Evolutionary conservation across 345 rosid species (phyloP), one percentile per base, ranked within the genome.

Genomic region (Ceriops tagal): DNA sequence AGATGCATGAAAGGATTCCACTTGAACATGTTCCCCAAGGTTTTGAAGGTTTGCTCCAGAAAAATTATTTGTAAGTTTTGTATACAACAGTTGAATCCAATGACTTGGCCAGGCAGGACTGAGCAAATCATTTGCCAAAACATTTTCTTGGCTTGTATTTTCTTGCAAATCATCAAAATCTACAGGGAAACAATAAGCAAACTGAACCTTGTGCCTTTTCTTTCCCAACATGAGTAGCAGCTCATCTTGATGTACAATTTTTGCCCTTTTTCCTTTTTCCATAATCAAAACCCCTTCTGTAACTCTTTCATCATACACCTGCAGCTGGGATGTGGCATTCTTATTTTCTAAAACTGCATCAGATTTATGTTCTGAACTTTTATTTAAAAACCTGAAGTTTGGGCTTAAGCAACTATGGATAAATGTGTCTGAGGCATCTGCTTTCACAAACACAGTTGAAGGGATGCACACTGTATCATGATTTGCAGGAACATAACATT

Each of bases 171-270:
- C 73, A 20, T 75, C 79, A 26, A 9, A 28, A 13, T 27, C 66
- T 15, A 83, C 75, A 0, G 92, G 89, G 78, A 77, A 89, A 74
- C 97, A 92, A 62, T 75, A 84, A 19, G 89, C 93, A 78, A 83
- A 82, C 66, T 72, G 78, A 21, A 87, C 61, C 43, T 65, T 72
- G 4, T 82, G 88, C 75, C 71, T 78, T 64, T 82, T 83, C 76
- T 85, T 84, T 68, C 83, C 81, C 65, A 86, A 67, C 55, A 64
- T 58, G 37, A 62, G 74, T 18, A 72, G 77, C 60, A 95, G 85
- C 80, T 90, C 98, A 11, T 86, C 96, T 62, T 88, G 89, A 83
- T 92, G 93, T 21, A 92, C 73, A 51, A 90, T 79, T 72, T 83
- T 87, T 4, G 87, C 84, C 71, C 73, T 88, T 74, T 84, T 83